Evolutionary conservation across 768 basidiomycete species (phyloP), one percentile per base, ranked within the genome.

Genomic region (Mycena latifolia): DNA sequence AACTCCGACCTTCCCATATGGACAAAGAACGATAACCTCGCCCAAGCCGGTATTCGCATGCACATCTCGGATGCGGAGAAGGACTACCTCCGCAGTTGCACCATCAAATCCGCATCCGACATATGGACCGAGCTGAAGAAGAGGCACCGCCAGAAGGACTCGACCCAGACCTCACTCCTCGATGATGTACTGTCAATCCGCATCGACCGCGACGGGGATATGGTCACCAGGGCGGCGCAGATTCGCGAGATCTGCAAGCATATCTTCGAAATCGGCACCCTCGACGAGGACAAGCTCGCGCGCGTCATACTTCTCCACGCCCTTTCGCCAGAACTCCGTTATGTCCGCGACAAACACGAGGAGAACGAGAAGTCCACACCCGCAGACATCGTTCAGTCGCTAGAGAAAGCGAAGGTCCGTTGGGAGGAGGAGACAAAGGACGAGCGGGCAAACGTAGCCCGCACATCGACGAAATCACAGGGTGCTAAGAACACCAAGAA

Each of bases 251-350:
- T 75, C 27, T 45, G 65, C 33, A 39, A 52, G 4, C 65, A 53
- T 20, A 63, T 75, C 7, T 73, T 57, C 39, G 69, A 71, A 14
- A 70, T 72, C 35, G 74, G 71, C 3, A 46, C 66, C 0, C 72
- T 69, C 0, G 64, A 57, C 15, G 50, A 63, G 11, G 71, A 69
- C 12, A 50, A 37, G 0, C 69, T 72, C 20, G 55, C 63, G 3
- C 55, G 53, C 7, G 68, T 67, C 31, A 43, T 73, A 0, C 58
- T 72, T 54, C 53, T 69, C 14, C 63, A 69, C 31, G 47, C 71
- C 1, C 50, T 71, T 31, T 69, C 62, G 1, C 22, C 56, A 1
- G 63, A 71, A 1, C 55, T 70, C 25, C 27, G 54, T 0, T 25
- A 43, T 22, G 48, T 73, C 2, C 35, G 57, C 12, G 55, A 71